Evolutionary conservation across 306 rosid species (phyloP).

Genomic region (Calophaca sinica): DNA sequence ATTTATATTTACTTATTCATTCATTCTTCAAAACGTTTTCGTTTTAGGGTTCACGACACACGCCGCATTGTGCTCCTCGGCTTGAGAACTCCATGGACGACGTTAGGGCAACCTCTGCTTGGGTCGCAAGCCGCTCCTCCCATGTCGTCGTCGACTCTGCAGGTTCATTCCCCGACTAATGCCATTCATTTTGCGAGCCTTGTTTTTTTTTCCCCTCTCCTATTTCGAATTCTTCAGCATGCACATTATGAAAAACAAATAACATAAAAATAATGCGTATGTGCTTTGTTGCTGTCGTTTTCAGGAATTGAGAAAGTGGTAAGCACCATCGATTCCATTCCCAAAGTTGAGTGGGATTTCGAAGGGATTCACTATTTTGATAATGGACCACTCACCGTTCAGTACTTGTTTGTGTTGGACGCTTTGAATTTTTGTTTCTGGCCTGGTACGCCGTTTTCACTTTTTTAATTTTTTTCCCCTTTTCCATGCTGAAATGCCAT

Average conservation of each 20-base stretch:
- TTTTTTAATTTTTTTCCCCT: not conserved
- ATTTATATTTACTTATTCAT: not conserved
- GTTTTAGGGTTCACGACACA: slow-evolving; percentile 49
- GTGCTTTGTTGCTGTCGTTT: slow-evolving; percentile 9
- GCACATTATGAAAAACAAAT: not conserved
- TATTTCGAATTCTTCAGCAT: not conserved
- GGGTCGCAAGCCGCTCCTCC: slow-evolving; percentile 86
- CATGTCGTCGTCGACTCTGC: slow-evolving; percentile 84
- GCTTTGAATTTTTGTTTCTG: slow-evolving; percentile 97
- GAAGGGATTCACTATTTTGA: slow-evolving; percentile 99
- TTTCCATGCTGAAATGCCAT: not conserved
- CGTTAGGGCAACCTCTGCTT: slow-evolving; percentile 87
- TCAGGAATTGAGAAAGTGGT: slow-evolving; percentile 89
- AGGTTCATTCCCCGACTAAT: slow-evolving; percentile 53
- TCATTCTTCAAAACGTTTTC: not conserved
- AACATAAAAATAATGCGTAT: not conserved
- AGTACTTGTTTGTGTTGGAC: slow-evolving; percentile 86
- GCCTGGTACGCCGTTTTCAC: slow-evolving; percentile 66
- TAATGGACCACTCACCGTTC: slow-evolving; percentile 91
- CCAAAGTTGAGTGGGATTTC: slow-evolving; percentile 91
- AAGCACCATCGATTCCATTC: slow-evolving; percentile 68
- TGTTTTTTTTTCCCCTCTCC: too few relatives aligned
- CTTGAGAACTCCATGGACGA: slow-evolving; percentile 69
- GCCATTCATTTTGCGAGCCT: not conserved
- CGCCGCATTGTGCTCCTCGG: slow-evolving; percentile 41